phyloP scores from a whole-genome alignment of 1,284 basidiomycete species.

The Phlebopus sp. region DNA sequence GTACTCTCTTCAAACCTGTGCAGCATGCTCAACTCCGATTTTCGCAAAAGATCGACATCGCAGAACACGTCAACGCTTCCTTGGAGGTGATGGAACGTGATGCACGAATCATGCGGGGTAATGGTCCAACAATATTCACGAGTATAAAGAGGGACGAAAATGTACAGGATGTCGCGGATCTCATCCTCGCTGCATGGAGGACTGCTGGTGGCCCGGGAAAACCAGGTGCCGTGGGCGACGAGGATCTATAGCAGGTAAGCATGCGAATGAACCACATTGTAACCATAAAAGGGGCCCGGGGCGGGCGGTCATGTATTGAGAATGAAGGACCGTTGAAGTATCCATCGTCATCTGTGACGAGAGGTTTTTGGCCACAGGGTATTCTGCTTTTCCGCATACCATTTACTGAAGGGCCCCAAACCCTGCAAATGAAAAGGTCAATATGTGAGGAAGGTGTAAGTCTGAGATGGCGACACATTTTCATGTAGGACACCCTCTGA shows the following conservation, averaged over 20 bases:
- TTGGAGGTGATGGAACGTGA: conserved; percentile 95
- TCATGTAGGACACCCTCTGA: too few species aligned
- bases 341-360: too few species aligned
- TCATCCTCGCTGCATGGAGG: conserved; percentile 87
- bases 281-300: too few species aligned
- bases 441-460: too few species aligned
- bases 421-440: too few species aligned
- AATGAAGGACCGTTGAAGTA: too few species aligned
- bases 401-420: too few species aligned
- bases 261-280: too few species aligned
- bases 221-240: conserved; percentile 47
- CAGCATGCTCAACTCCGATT: neutral
- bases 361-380: too few species aligned
- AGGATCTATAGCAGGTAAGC: neutral
- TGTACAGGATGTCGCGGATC: conserved; percentile 78
- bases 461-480: too few species aligned
- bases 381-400: too few species aligned
- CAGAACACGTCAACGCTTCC: conserved; percentile 90
- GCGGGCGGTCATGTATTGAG: too few species aligned
- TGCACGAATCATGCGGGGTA: conserved; percentile 89
- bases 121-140: conserved; percentile 91
- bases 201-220: conserved; percentile 70
- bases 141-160: conserved; percentile 81
- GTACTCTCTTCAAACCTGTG: neutral
- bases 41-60: conserved; percentile 76